A percentile compares a stretch with the other conserved stretches of the same genome.
These are phyloP conservation scores for Cyberlindnera veronae DNA, from an alignment of 805 yeast genomes.

Conservation along the genomic window DNA sequence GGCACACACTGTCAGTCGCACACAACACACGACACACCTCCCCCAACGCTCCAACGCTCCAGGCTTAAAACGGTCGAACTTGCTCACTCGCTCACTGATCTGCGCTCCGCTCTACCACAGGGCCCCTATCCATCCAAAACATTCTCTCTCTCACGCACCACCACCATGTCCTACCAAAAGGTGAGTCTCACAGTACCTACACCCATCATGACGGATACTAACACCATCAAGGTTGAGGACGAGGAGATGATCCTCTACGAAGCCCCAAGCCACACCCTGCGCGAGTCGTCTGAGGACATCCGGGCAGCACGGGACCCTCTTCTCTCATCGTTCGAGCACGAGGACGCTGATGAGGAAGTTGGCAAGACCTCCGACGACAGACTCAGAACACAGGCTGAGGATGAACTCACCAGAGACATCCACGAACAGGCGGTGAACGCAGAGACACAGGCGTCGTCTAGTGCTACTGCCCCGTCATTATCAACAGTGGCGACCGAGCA, in stretches of 20 bases:
- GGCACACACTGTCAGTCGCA: no score
- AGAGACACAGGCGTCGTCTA: conserved; percentile 7
- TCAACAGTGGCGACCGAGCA: background rate
- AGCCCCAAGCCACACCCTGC: conserved; percentile 2
- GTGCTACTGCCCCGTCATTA: background rate
- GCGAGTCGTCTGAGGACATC: background rate
- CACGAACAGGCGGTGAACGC: conserved; percentile 6
- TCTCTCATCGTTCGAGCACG: conserved; percentile 12
- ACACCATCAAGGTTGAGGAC: conserved; percentile 9
- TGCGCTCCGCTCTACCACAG: no score
- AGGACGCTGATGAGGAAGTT: conserved; percentile 3
- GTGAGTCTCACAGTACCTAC: no score
- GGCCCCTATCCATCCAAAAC: no score
- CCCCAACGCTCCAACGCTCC: no score
- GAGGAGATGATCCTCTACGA: conserved; percentile 10
- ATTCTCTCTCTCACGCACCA: no score
- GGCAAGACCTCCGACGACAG: conserved; percentile 13
- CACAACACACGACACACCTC: no score
- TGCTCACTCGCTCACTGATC: no score
- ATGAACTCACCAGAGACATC: conserved; percentile 6
- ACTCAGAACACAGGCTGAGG: conserved; percentile 6
- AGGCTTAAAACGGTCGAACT: no score
- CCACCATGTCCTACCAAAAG: no score
- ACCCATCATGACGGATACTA: no score
- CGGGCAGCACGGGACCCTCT: conserved; percentile 9